These are phyloP conservation scores for Delitschia confertaspora DNA, from an alignment of 495 filamentous ascomycete genomes.

Conservation along the genomic window DNA sequence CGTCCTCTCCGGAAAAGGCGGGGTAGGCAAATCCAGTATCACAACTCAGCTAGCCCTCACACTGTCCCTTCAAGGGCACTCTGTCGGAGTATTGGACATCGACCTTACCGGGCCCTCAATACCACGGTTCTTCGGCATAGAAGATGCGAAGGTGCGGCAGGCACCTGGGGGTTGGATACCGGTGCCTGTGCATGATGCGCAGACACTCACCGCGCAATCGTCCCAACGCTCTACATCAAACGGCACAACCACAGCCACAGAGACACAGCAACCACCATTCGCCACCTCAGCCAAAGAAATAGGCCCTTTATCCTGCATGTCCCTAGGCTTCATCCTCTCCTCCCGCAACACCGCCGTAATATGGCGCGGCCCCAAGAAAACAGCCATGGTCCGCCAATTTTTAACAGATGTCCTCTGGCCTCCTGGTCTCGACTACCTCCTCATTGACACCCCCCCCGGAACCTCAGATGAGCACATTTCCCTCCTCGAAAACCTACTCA, in stretches of 20 bases:
- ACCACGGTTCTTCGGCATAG: constrained; percentile 83
- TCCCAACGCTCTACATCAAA: not conserved
- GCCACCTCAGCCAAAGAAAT: no score
- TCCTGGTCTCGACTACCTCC: constrained; percentile 63
- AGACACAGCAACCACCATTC: no score
- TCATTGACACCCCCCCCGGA: constrained; percentile 93
- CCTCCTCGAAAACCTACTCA: constrained; percentile 74
- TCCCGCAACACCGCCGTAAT: constrained; percentile 82
- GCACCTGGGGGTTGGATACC: constrained; percentile 84
- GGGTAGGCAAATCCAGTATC: constrained; percentile 93
- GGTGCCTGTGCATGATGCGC: constrained; percentile 61
- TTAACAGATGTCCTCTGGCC: constrained; percentile 89
- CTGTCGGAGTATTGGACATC: constrained; percentile 90
- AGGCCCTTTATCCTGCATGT: constrained; percentile 80
- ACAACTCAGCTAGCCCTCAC: constrained; percentile 92
- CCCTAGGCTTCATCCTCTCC: constrained; percentile 80
- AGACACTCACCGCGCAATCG: constrained; percentile 17
- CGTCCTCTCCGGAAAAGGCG: constrained; percentile 93
- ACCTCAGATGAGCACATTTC: constrained; percentile 97
- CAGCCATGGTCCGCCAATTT: constrained; percentile 96
- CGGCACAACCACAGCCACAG: not conserved
- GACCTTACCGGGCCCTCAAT: constrained; percentile 96
- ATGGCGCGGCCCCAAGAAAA: constrained; percentile 97
- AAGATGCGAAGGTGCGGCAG: constrained; percentile 82
- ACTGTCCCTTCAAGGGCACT: constrained; percentile 71